Evolutionary conservation across 2,329 filamentous ascomycete genomes (phyloP).

Genomic region (Cytospora chrysosperma): DNA sequence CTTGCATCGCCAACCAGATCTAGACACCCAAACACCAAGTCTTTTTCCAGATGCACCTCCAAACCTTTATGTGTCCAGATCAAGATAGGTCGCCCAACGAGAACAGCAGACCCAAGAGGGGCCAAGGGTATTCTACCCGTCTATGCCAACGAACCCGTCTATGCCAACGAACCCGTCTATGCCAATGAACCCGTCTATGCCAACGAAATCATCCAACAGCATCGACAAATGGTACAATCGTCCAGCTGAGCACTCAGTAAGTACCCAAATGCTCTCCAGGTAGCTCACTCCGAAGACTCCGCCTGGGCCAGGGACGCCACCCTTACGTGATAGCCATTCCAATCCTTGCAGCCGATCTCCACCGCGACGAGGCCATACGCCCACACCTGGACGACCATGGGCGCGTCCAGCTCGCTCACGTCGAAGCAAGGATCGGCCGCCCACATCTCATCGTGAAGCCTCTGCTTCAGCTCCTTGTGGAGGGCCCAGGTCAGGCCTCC

Average conservation of each 20-base stretch:
- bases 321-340: conserved; percentile 13
- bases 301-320: too few species aligned
- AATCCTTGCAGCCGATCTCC: conserved; percentile 14
- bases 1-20: background rate
- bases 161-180: background rate
- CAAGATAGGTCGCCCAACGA: background rate
- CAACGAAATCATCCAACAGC: background rate
- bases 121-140: too few species aligned
- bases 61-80: background rate
- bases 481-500: conserved; percentile 12
- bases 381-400: conserved; percentile 1
- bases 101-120: too few species aligned
- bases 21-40: background rate
- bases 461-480: conserved; percentile 15
- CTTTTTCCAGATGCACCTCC: background rate
- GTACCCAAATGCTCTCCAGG: background rate
- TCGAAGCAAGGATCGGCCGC: background rate
- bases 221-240: background rate
- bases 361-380: conserved; percentile 10
- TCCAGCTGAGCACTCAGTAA: background rate
- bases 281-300: conserved; percentile 1
- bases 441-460: background rate
- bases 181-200: background rate
- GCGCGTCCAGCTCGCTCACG: background rate
- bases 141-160: background rate